Evolutionary conservation across 73 alveolate species (phyloP), one percentile per base, ranked within the genome.

Genomic region (Uronychia binucleata): DNA sequence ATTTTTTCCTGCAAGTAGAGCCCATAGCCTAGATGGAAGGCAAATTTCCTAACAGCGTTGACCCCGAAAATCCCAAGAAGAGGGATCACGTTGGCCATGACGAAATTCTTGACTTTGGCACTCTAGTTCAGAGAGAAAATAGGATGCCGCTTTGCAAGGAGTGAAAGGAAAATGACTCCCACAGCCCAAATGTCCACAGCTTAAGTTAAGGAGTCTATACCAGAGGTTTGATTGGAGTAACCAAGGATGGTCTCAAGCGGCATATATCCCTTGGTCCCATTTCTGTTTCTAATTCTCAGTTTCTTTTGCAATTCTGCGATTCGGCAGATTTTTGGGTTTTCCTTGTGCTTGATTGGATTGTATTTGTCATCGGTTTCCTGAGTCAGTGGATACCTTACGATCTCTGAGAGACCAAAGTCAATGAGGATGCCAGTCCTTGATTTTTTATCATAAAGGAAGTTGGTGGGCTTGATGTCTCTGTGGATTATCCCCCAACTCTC

Each of bases 181-280:
- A 96, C 93, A 0, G 99, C 98, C 99, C 99, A 97, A 67, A 97
- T 91, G 85, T 97, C 99, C 13, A 97, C 98, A 25, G 97, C n/a
- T n/a, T n/a, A n/a, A n/a, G n/a, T n/a, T n/a, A n/a, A n/a, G n/a
- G n/a, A n/a, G n/a, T n/a, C n/a, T n/a, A n/a, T n/a, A n/a, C n/a
- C 91, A 58, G 96, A 86, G 29, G 95, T 90, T 91, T 97, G 96
- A 57, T 77, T 92, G 27, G 90, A 93, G 27, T 95, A 93, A 78
- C 93, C 95, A 58, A 97, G 91, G 57, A 97, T 93, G 0, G 98
- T 91, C 82, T 97, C 99, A 34, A 97, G 98, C 0, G 99, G 98
- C 96, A 96, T 95, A 85, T 95, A 97, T 5, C 99, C 98, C 29
- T 94, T 93, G 25, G 99, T 97, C 27, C 99, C 99, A 32, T 94